A percentile compares a stretch with the other conserved stretches of the same genome.
Conservation (phyloP, 257 asterid species). For the Jacaranda copaia region DNA sequence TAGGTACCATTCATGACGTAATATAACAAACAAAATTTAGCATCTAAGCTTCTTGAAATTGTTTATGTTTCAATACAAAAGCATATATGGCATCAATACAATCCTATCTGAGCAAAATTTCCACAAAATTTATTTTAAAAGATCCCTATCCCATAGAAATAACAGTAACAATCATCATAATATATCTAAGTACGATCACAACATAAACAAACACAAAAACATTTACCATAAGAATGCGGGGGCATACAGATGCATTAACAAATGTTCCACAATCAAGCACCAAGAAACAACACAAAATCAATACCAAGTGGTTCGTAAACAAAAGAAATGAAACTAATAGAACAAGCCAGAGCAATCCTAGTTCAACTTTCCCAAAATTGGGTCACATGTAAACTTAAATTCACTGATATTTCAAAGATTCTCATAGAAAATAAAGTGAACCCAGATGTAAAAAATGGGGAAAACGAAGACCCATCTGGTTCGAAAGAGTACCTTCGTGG, state of each 20-base stretch:
- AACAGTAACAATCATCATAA: not conserved
- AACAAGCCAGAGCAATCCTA: not conserved
- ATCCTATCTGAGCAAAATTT: not conserved
- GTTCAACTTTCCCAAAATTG: not conserved
- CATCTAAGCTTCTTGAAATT: not conserved
- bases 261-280: not conserved
- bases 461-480: not conserved
- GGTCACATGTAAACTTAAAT: not conserved
- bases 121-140: not conserved
- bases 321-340: not conserved
- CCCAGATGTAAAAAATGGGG: not conserved
- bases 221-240: not conserved
- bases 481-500: constrained; percentile 27
- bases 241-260: not conserved
- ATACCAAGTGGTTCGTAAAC: not conserved
- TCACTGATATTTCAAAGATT: not conserved
- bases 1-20: not conserved
- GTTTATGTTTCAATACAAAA: not conserved
- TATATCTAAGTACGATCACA: not conserved
- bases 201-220: not conserved
- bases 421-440: not conserved
- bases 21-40: not conserved
- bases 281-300: not conserved
- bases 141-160: not conserved
- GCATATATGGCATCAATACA: not conserved